Conservation (phyloP, 371 early-diverging fungal genomes). For the Dichotomocladium elegans region DNA sequence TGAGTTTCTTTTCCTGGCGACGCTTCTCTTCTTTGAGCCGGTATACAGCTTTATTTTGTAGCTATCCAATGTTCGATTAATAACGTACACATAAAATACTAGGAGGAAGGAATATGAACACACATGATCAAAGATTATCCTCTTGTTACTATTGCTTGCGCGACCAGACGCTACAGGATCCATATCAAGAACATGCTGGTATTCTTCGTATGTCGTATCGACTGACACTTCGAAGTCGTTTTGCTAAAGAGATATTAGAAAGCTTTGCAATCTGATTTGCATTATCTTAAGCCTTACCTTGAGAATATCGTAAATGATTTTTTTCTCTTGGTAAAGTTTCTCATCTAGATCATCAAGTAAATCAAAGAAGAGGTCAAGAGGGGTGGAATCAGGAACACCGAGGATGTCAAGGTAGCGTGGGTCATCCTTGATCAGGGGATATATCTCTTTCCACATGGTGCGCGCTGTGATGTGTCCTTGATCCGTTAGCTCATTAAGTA, state of each 20-base stretch:
- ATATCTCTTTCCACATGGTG: slow-evolving; percentile 83
- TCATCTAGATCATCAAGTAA: slow-evolving; percentile 78
- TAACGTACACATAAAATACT: not conserved
- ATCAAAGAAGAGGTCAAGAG: slow-evolving; percentile 93
- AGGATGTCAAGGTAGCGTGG: slow-evolving; percentile 68
- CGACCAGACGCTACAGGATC: slow-evolving; percentile 20
- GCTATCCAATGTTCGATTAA: slow-evolving; percentile 5
- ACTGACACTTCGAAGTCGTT: slow-evolving; percentile 46
- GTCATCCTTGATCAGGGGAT: slow-evolving; percentile 71
- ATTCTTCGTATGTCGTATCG: slow-evolving; percentile 52
- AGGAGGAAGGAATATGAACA: not conserved
- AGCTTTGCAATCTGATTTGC: not conserved
- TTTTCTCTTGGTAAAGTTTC: slow-evolving; percentile 65
- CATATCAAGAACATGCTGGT: slow-evolving; percentile 23
- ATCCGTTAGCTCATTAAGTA: slow-evolving; percentile 57
- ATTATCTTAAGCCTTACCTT: slow-evolving; percentile 24
- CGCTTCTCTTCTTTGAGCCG: slow-evolving; percentile 72
- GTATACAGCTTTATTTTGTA: slow-evolving; percentile 54
- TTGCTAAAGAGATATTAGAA: slow-evolving; percentile 11
- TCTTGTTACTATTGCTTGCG: slow-evolving; percentile 34
- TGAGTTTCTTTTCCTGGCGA: slow-evolving; percentile 62
- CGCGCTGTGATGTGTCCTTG: slow-evolving; percentile 61
- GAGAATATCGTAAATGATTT: slow-evolving; percentile 57
- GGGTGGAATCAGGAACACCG: slow-evolving; percentile 81
- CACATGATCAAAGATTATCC: slow-evolving; percentile 24